Evolutionary conservation across 2,329 filamentous ascomycete genomes (phyloP), one percentile per base, ranked within the genome.

Genomic region (Fusarium devonianum): DNA sequence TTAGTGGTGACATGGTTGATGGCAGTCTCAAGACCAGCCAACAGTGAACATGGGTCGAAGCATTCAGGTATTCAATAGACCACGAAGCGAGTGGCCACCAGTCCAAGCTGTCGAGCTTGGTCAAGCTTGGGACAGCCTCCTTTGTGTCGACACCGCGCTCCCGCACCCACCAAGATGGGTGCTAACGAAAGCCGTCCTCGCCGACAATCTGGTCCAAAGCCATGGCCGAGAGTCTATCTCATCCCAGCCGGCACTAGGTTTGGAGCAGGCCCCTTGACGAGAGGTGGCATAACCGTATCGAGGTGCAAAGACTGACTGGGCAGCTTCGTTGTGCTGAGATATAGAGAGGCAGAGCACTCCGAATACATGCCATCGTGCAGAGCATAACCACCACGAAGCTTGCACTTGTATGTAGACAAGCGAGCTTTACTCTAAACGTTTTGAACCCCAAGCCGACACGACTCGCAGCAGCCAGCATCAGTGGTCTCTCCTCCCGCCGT

Each of bases 161-260:
- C 29, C 14, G 16, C 22, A 17, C 16, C 22, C n/a, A n/a, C 9
- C 5, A 22, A 22, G 21, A 9, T 9, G 23, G n/a, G 16, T 52
- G 53, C 47, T 53, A 42, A 49, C 28, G 32, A 42, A 34, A 44
- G 38, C 28, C 30, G 29, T 25, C 13, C 13, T 12, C 33, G 50
- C 41, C 53, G 23, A 50, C 29, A 50, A 29, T 22, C 21, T 46
- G 54, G 47, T 46, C 16, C 35, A 36, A 30, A 48, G 33, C 40
- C 55, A 40, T 59, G 55, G 55, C 25, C 46, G 42, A 40, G 32
- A 58, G 26, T 42, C 50, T 37, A 56, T 56, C 46, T 47, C 36
- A 40, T 32, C 54, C 38, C 43, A 39, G 50, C 58, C 39, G 40
- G 12, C 40, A 19, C 39, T 32, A 34, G 19, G 29, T 34, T 18